phyloP scores from a whole-genome alignment of 768 basidiomycete species.

The Mycena filopes region DNA sequence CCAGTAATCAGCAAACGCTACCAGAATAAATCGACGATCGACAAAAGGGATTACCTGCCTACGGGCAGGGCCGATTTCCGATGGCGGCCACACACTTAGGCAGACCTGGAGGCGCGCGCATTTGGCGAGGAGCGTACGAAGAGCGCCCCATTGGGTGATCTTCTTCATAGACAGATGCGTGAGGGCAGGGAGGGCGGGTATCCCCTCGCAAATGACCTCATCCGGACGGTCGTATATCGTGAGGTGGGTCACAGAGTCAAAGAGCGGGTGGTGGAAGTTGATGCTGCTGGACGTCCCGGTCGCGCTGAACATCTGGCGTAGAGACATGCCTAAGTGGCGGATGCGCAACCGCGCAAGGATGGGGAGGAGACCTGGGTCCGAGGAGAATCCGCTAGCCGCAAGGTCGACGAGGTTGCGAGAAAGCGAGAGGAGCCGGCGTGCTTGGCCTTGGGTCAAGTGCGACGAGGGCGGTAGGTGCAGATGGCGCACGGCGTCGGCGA shows the following conservation, averaged over 20 bases:
- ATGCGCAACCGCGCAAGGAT: not conserved
- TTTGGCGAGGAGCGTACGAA: not conserved
- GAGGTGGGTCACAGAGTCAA: not conserved
- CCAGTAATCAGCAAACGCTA: not conserved
- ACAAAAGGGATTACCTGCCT: not conserved
- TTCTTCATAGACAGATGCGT: conserved; percentile 1
- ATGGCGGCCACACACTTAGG: not conserved
- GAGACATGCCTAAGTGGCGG: not conserved
- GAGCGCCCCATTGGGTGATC: not conserved
- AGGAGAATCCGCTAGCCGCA: too few species aligned
- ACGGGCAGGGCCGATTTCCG: not conserved
- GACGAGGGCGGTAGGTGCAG: too few species aligned
- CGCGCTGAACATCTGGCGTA: not conserved
- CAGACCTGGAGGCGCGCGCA: not conserved
- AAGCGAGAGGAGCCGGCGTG: too few species aligned
- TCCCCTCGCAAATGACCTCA: not conserved
- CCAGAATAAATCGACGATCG: not conserved
- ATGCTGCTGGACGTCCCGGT: not conserved
- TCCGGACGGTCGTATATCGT: not conserved
- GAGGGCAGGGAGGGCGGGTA: not conserved
- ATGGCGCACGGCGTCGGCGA: not conserved
- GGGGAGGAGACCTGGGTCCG: not conserved
- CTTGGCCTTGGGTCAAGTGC: too few species aligned
- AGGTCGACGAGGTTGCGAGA: too few species aligned
- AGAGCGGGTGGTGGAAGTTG: not conserved